Evolutionary conservation across 345 rosid species (phyloP).

Genomic region (Eucalyptus virginea): DNA sequence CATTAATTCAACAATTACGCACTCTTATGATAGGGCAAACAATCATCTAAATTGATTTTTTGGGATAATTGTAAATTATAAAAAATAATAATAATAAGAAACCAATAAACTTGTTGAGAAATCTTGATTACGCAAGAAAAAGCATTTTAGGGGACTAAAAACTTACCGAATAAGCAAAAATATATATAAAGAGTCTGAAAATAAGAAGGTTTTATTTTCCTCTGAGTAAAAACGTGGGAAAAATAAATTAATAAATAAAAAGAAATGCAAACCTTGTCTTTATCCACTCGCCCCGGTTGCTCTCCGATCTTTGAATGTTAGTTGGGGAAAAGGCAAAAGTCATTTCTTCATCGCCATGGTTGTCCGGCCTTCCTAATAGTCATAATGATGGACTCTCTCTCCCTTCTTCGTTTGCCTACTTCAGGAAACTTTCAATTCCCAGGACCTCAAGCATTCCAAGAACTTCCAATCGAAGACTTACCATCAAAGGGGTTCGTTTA

Average conservation of each 20-base stretch:
- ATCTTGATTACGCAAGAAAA: neutral
- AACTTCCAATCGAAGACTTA: neutral
- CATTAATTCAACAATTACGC: neutral
- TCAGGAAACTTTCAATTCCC: neutral
- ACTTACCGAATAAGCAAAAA: neutral
- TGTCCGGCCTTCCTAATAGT: neutral
- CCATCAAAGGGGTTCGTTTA: neutral
- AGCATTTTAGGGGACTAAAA: neutral
- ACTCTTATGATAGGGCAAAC: neutral
- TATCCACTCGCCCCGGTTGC: neutral
- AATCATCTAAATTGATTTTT: neutral
- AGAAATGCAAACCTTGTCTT: neutral
- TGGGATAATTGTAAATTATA: neutral
- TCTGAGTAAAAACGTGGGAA: neutral
- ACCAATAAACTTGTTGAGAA: neutral
- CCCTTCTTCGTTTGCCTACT: neutral
- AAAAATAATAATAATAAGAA: neutral
- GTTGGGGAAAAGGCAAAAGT: neutral
- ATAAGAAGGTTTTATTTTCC: neutral
- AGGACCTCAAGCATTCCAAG: neutral
- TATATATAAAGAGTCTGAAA: neutral
- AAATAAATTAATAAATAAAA: neutral
- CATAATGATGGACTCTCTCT: neutral
- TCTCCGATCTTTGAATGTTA: neutral
- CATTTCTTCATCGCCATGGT: neutral